Evolutionary conservation across 2,329 filamentous ascomycete genomes (phyloP).

Genomic region (Colletotrichum eremochloae): DNA sequence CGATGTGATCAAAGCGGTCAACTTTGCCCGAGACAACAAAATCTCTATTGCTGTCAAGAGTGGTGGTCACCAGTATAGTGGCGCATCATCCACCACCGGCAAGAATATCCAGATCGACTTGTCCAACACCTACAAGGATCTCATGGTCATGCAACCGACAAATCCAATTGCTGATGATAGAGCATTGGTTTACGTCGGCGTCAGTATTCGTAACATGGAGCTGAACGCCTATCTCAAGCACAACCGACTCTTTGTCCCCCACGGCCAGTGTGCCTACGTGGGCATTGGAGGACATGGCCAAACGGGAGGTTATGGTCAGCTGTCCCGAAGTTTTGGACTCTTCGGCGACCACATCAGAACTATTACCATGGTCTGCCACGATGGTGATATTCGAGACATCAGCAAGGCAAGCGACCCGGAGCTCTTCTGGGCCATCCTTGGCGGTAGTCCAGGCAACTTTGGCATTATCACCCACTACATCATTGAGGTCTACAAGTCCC

Average conservation of each 20-base stretch:
- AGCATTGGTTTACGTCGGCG: background rate
- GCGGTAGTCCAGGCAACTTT: slow-evolving; percentile 70
- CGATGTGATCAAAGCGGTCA: slow-evolving; percentile 57
- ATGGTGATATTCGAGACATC: slow-evolving; percentile 60
- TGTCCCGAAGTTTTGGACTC: slow-evolving; percentile 64
- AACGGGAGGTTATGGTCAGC: slow-evolving; percentile 62
- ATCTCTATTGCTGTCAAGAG: slow-evolving; percentile 61
- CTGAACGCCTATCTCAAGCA: slow-evolving; percentile 58
- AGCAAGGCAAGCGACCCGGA: slow-evolving; percentile 62
- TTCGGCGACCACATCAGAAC: slow-evolving; percentile 66
- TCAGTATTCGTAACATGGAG: slow-evolving; percentile 43
- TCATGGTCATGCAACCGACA: slow-evolving; percentile 47
- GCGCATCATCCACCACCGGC: slow-evolving; percentile 60
- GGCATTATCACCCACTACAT: slow-evolving; percentile 69
- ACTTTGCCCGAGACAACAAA: slow-evolving; percentile 56
- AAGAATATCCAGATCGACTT: slow-evolving; percentile 63
- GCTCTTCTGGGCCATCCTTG: slow-evolving; percentile 70
- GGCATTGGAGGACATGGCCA: slow-evolving; percentile 62
- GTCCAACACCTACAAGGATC: slow-evolving; percentile 53
- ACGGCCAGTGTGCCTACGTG: slow-evolving; percentile 61
- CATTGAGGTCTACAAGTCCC: slow-evolving; percentile 54
- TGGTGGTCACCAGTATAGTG: slow-evolving; percentile 64
- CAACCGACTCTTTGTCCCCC: slow-evolving; percentile 59
- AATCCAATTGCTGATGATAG: slow-evolving; percentile 46
- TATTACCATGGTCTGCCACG: slow-evolving; percentile 61